Conservation (phyloP, 208 protist species). For the Wallacemonas rigidus region DNA sequence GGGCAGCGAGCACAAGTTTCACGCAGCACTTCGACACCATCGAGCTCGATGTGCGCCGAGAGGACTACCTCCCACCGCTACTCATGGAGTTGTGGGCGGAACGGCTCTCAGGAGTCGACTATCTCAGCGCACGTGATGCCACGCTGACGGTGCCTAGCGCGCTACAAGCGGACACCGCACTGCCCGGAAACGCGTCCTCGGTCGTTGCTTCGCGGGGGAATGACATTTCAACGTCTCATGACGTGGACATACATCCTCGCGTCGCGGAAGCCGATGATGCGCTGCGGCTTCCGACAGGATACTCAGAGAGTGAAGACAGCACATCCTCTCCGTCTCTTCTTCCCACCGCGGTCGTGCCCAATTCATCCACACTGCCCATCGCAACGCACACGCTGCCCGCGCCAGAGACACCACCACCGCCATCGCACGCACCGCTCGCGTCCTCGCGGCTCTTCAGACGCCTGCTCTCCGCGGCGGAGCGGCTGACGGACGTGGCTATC, state of each 20-base stretch:
- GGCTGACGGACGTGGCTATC: neutral
- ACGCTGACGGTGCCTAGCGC: neutral
- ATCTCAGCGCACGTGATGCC: neutral
- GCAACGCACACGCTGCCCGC: neutral
- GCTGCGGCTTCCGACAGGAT: too few relatives aligned
- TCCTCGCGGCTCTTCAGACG: neutral
- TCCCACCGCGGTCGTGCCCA: neutral
- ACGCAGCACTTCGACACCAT: conserved; percentile 43
- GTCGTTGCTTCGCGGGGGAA: too few relatives aligned
- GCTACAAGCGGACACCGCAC: too few relatives aligned
- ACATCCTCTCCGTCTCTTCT: neutral
- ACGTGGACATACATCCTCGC: too few relatives aligned
- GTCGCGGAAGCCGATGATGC: too few relatives aligned
- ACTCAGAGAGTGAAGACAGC: too few relatives aligned
- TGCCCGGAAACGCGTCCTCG: too few relatives aligned
- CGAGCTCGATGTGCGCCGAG: conserved; percentile 38
- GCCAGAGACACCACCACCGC: neutral
- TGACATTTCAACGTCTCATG: too few relatives aligned
- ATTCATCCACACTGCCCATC: neutral
- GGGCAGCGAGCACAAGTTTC: conserved; percentile 31
- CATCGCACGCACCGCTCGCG: neutral
- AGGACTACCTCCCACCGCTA: conserved; percentile 29
- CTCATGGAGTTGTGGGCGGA: conserved; percentile 26
- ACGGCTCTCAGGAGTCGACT: neutral
- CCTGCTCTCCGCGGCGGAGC: neutral